phyloP scores from a whole-genome alignment of 2,329 filamentous ascomycete genomes.

The Stachybotrys chartarum region DNA sequence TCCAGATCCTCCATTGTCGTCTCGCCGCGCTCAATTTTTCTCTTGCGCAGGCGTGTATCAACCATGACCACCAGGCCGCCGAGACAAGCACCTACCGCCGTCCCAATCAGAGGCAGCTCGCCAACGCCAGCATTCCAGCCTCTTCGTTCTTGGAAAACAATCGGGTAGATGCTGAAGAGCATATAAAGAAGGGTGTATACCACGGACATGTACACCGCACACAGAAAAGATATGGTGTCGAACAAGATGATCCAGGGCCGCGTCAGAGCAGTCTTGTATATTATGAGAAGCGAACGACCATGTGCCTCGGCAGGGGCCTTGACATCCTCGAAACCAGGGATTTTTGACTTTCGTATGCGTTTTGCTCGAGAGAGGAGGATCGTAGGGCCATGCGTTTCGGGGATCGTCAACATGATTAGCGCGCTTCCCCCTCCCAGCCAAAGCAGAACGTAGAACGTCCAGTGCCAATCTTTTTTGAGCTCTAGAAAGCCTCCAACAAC shows the following conservation, averaged over 20 bases:
- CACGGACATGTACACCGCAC: slow-evolving; percentile 44
- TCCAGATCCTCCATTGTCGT: slow-evolving; percentile 14
- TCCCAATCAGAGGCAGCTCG: slow-evolving; percentile 43
- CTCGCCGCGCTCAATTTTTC: slow-evolving; percentile 30
- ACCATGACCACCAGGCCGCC: slow-evolving; percentile 33
- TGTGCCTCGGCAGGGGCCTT: slow-evolving; percentile 39
- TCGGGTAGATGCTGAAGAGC: slow-evolving; percentile 51
- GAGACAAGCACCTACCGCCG: slow-evolving; percentile 37
- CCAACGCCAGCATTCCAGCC: slow-evolving; percentile 48
- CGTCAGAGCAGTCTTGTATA: slow-evolving; percentile 46
- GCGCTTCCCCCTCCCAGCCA: slow-evolving; percentile 31
- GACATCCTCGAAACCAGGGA: slow-evolving; percentile 45
- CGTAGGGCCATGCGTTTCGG: slow-evolving; percentile 46
- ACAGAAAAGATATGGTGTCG: slow-evolving; percentile 44
- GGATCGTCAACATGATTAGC: slow-evolving; percentile 47
- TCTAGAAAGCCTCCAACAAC: slow-evolving; percentile 50
- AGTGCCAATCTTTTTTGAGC: slow-evolving; percentile 46
- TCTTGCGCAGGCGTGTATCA: slow-evolving; percentile 29
- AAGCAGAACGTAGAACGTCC: slow-evolving; percentile 42
- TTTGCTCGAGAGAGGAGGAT: slow-evolving; percentile 47
- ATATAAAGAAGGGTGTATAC: slow-evolving; percentile 49
- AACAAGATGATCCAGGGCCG: slow-evolving; percentile 47
- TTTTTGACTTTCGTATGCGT: slow-evolving; percentile 38
- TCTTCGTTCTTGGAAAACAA: slow-evolving; percentile 43
- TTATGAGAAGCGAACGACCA: slow-evolving; percentile 30